Evolutionary conservation across 306 rosid species (phyloP).

Genomic region (Prunus davidiana): DNA sequence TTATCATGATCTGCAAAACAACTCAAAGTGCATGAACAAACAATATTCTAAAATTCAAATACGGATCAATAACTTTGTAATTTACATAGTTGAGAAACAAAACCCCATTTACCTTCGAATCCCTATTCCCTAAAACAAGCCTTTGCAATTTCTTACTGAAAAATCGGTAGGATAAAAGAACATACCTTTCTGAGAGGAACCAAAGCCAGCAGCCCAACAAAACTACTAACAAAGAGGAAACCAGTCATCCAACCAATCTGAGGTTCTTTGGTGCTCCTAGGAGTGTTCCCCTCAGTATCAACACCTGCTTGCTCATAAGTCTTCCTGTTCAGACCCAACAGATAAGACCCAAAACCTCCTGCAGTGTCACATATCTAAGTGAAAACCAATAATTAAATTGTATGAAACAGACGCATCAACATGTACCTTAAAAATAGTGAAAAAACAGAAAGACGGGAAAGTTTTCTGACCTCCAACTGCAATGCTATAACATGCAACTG

Average conservation of each 20-base stretch:
- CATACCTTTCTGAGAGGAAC: conserved; percentile 93
- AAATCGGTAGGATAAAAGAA: conserved; percentile 6
- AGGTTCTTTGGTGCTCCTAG: conserved; percentile 84
- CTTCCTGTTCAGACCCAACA: conserved; percentile 72
- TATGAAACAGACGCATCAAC: neutral
- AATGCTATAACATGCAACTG: conserved; percentile 95
- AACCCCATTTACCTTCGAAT: neutral
- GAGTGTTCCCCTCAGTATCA: conserved; percentile 70
- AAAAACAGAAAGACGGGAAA: neutral
- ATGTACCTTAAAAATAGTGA: neutral
- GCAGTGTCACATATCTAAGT: conserved; percentile 22
- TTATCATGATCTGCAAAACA: conserved; percentile 80
- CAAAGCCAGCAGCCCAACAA: conserved; percentile 89
- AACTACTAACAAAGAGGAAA: conserved; percentile 85
- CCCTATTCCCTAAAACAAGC: neutral
- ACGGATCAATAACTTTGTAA: neutral
- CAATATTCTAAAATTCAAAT: too few species aligned
- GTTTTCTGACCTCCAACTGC: conserved; percentile 75
- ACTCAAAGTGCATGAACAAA: conserved; percentile 20
- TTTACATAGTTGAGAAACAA: neutral
- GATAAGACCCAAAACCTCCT: conserved; percentile 99
- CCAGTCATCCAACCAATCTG: conserved; percentile 89
- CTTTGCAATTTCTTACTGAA: neutral
- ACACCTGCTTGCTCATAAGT: conserved; percentile 87
- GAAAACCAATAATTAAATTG: neutral